Evolutionary conservation across 1,284 basidiomycete species (phyloP), one percentile per base, ranked within the genome.

Genomic region (Anthracocystis walkeri): DNA sequence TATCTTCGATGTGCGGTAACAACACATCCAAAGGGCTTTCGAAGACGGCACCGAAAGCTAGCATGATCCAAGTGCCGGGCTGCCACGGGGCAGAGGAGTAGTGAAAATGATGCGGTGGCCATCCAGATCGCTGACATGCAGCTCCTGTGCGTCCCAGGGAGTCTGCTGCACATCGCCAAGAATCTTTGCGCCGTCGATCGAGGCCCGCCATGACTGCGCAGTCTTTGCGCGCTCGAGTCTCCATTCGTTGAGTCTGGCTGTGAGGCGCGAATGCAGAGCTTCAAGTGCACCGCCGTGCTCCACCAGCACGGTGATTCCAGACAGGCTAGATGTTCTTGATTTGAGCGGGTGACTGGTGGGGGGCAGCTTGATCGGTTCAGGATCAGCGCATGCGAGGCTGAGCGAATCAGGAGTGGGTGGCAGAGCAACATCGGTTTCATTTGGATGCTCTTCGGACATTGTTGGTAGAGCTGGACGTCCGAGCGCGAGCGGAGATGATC

Each of bases 21-120:
- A 25, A 56, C 25, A 46, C 54, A 27, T n/a, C 25, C 38, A 23
- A 42, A 21, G 7, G 14, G 46, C 27, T 35, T 38, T 38, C 35
- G 14, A 16, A 38, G 12, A 11, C 14, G 35, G 35, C 35, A 12
- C 12, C 35, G 14, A 16, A 38, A 38, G 21, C 52, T 45, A 71
- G 55, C 46, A 41, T 29, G 57, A 54, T 51, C 59, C 58, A 18
- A 38, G 20, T 33, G 35, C 53, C 29, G 58, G 29, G 33, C n/a
- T 50, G 29, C 31, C 50, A 31, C 63, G 58, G n/a, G 35, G 45
- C 35, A 72, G 52, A 20, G 69, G 74, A 21, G 65, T 66, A 40
- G 69, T 69, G 53, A 62, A 68, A 27, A 73, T 52, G 52, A 74
- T 58, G 31, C 74, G 74, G 29, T 77, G 74, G 31, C 74, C 74